Base-by-base conservation (phyloP, 192 early-diverging fungal species). In the Backusella tarrabulga region DNA sequence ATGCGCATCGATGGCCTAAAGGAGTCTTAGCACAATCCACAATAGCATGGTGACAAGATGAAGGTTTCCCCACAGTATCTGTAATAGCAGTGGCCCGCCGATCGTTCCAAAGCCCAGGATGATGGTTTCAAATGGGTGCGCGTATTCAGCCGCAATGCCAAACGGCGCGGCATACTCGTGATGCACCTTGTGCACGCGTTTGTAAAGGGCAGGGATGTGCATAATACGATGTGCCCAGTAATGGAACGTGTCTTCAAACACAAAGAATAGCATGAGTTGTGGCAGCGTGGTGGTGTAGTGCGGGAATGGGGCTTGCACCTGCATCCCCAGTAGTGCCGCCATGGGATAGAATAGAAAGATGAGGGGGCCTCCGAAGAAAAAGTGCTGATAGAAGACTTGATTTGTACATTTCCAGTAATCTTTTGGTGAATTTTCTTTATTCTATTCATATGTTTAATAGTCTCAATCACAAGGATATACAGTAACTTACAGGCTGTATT, bases 131-230 rank as follows among this genome's bases (percentile, higher is more conserved):
- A 94, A 38, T 11, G 96, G 94, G 76, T 96, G 94, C 29, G 96
- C 96, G 76, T 97, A 97, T 84, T 97, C 94, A n/a, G 96, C 94
- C 7, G 93, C 77, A 74, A 83, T 76, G 44, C 95, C 97, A 66
- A 98, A 93, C 56, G 96, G 94, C 38, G 97, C 92, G 32, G 93
- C 87, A 87, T 92, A 97, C 80, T 95, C 90, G 86, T 98, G 97
- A 86, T 98, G 96, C 14, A 93, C 85, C 85, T 98, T 98, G 92
- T 98, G 97, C 68, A 98, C 92, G 74, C 87, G 81, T 76, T 93
- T 94, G 85, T 98, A 98, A 75, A 97, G 82, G 23, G 90, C 87
- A 3, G 93, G 92, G 82, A 91, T 93, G 88, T 98, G 97, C 69
- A 98, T 87, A 52, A 89, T 83, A 38, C 96, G 92, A 87, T 98